These are phyloP conservation scores for Apiotrichum mycotoxinovorans DNA, from an alignment of 1,284 basidiomycete genomes.

Conservation along the genomic window DNA sequence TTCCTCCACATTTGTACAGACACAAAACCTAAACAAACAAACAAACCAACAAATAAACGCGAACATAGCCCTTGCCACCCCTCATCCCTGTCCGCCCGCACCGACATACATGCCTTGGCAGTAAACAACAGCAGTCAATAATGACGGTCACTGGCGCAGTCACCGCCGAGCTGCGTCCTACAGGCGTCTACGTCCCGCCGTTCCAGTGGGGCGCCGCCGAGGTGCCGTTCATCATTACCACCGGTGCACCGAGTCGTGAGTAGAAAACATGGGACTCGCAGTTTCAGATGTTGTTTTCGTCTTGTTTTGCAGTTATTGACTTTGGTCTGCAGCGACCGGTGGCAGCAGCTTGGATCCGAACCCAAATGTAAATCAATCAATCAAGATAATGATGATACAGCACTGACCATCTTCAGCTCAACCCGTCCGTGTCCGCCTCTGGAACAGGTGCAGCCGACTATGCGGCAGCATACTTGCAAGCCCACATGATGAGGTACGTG, in stretches of 20 bases:
- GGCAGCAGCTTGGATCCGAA: not conserved
- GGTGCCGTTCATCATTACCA: not conserved
- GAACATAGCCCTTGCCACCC: too few relatives aligned
- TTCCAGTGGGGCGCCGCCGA: not conserved
- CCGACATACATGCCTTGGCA: not conserved
- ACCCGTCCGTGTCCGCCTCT: not conserved
- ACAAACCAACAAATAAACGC: too few relatives aligned
- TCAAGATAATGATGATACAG: not conserved
- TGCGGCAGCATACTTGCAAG: constrained; percentile 29
- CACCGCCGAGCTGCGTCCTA: not conserved
- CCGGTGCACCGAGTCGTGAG: not conserved
- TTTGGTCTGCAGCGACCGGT: not conserved
- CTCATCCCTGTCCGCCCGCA: not conserved
- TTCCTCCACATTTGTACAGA: too few relatives aligned
- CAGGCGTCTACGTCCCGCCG: constrained; percentile 4
- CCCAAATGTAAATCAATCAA: not conserved
- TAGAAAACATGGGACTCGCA: not conserved
- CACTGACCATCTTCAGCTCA: not conserved
- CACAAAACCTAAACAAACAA: too few relatives aligned
- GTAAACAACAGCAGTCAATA: too few relatives aligned
- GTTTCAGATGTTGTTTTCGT: not conserved
- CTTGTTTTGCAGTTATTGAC: not conserved
- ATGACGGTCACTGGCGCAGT: constrained; percentile 4
- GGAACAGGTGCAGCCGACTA: not conserved
- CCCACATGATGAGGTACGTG: constrained; percentile 47